Conservation (phyloP, 768 basidiomycete genomes). For the Butyriboletus loyo region DNA sequence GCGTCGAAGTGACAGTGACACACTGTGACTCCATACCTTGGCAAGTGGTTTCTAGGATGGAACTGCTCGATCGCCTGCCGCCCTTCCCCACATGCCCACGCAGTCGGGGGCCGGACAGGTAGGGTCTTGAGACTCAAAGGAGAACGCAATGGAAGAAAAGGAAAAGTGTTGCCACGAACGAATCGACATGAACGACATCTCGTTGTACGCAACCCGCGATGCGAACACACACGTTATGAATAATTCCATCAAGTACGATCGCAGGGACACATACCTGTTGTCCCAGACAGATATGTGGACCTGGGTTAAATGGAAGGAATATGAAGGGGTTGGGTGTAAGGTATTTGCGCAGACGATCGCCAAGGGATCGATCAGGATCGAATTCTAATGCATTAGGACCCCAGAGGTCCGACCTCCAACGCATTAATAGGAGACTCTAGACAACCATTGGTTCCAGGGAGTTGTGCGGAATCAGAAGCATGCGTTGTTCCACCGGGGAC, state of each 20-base stretch:
- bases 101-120: slow-evolving; percentile 22
- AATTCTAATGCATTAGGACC: slow-evolving; percentile 37
- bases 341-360: slow-evolving; percentile 33
- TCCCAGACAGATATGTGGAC: slow-evolving; percentile 38
- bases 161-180: slow-evolving; percentile 30
- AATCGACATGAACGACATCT: slow-evolving; percentile 34
- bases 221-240: background rate
- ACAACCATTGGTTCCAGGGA: background rate
- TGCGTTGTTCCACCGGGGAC: slow-evolving; percentile 25
- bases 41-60: slow-evolving; percentile 30
- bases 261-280: slow-evolving; percentile 32
- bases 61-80: slow-evolving; percentile 27
- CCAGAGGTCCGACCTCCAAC: slow-evolving; percentile 37
- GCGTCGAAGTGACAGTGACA: too few species aligned
- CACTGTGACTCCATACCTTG: slow-evolving; percentile 29
- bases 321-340: slow-evolving; percentile 40
- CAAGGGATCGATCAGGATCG: slow-evolving; percentile 42
- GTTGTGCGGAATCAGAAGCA: background rate
- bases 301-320: slow-evolving; percentile 43
- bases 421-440: slow-evolving; percentile 33
- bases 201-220: slow-evolving; percentile 34
- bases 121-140: slow-evolving; percentile 28
- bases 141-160: slow-evolving; percentile 24
- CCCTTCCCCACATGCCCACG: slow-evolving; percentile 26
- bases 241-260: background rate